A percentile compares a stretch with the other conserved stretches of the same genome.
phyloP scores from a whole-genome alignment of 768 basidiomycete species.

The Suillus occidentalis region DNA sequence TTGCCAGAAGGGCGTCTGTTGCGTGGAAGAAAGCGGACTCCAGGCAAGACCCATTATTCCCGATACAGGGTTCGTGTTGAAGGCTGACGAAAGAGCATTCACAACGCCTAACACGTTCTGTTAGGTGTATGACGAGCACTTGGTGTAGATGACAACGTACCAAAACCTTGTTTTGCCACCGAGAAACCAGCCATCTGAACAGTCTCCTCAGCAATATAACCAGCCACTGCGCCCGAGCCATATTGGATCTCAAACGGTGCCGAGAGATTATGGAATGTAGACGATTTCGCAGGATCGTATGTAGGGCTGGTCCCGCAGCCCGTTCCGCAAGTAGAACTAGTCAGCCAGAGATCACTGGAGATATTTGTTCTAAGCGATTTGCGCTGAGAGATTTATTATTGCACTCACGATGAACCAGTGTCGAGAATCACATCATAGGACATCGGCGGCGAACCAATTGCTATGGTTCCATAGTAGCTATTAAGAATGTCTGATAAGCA shows the following conservation, averaged over 20 bases:
- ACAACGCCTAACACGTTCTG: slow-evolving; percentile 38
- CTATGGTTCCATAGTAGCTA: slow-evolving; percentile 30
- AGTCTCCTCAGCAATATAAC: slow-evolving; percentile 40
- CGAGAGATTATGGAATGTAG: slow-evolving; percentile 33
- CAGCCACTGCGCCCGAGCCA: slow-evolving; percentile 45
- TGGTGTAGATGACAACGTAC: neutral
- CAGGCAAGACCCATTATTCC: slow-evolving; percentile 81
- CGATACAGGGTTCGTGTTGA: slow-evolving; percentile 49
- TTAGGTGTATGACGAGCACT: neutral
- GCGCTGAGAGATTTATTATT: neutral
- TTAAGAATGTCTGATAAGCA: neutral
- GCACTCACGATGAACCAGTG: slow-evolving; percentile 35
- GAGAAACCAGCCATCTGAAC: slow-evolving; percentile 47
- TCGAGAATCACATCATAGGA: slow-evolving; percentile 47
- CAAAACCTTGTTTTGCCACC: slow-evolving; percentile 42
- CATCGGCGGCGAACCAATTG: slow-evolving; percentile 41
- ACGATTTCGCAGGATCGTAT: slow-evolving; percentile 29
- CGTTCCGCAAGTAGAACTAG: slow-evolving; percentile 26
- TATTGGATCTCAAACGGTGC: slow-evolving; percentile 40
- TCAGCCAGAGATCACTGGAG: slow-evolving; percentile 45
- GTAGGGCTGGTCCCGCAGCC: slow-evolving; percentile 30
- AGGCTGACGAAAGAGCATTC: slow-evolving; percentile 27
- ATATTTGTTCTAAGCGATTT: slow-evolving; percentile 17
- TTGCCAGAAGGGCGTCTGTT: slow-evolving; percentile 67
- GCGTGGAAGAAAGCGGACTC: slow-evolving; percentile 54